A percentile compares a stretch with the other conserved stretches of the same genome.
Evolutionary conservation across 495 filamentous ascomycete genomes (phyloP).

Genomic region (Parathielavia appendiculata): DNA sequence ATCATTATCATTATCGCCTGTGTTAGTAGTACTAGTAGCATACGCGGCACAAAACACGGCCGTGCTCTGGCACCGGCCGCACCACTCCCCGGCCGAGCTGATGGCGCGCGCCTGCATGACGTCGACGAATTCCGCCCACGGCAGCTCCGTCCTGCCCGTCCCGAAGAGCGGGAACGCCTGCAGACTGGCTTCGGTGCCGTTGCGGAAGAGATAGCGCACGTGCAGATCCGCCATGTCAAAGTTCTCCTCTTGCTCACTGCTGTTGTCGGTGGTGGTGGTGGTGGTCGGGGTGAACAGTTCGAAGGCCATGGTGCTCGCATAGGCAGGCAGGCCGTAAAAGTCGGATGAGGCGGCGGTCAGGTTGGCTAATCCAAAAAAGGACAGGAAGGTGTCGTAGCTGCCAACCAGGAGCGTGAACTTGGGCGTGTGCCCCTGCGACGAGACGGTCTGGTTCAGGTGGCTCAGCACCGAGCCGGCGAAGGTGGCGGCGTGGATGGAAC

Average conservation of each 20-base stretch:
- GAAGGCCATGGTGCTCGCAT: constrained; percentile 24
- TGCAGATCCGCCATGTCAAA: not conserved
- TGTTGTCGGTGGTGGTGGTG: not conserved
- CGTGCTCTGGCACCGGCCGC: constrained; percentile 15
- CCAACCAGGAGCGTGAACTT: constrained; percentile 21
- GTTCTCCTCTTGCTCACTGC: not conserved
- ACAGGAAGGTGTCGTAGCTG: constrained; percentile 27
- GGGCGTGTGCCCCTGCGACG: constrained; percentile 2
- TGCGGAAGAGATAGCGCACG: constrained; percentile 23
- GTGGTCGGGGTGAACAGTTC: constrained; percentile 15
- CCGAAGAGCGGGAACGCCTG: constrained; percentile 19
- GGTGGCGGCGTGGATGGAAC: constrained; percentile 17
- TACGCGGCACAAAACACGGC: constrained; percentile 19
- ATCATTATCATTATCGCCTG: not conserved
- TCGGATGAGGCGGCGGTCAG: constrained; percentile 10
- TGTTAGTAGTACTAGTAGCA: no score
- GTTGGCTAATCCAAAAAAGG: constrained; percentile 18
- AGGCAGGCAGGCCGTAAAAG: constrained; percentile 22
- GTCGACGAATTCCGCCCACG: constrained; percentile 16
- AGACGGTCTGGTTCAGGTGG: constrained; percentile 21
- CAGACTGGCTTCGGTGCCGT: constrained; percentile 17
- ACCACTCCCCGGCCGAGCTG: constrained; percentile 15
- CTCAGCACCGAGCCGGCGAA: constrained; percentile 13
- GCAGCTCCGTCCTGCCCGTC: not conserved
- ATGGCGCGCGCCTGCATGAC: constrained; percentile 11